phyloP scores from a whole-genome alignment of 2,329 filamentous ascomycete species.

The Berkeleyomyces rouxiae region DNA sequence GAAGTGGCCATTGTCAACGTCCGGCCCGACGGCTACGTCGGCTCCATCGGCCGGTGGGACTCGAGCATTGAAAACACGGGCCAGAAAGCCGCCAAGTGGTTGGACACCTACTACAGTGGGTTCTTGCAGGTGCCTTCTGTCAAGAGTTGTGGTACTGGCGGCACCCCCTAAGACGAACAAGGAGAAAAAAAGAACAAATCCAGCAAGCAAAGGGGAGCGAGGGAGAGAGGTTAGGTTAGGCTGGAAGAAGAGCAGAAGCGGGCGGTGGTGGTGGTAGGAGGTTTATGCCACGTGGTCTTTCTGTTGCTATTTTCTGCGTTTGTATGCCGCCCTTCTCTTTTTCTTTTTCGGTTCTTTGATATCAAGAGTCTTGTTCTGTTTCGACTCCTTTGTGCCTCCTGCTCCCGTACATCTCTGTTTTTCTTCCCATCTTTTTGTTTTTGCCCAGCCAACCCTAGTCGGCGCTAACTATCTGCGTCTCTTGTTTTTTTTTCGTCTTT shows the following conservation, averaged over 20 bases:
- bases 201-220: no score
- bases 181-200: no score
- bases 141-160: not conserved
- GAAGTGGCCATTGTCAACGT: conserved; percentile 51
- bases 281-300: no score
- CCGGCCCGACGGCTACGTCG: conserved; percentile 58
- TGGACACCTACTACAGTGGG: conserved; percentile 36
- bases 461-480: not conserved
- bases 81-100: conserved; percentile 35
- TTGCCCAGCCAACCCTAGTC: not conserved
- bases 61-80: conserved; percentile 34
- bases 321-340: not conserved
- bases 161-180: no score
- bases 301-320: no score
- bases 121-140: conserved; percentile 34
- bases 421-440: not conserved
- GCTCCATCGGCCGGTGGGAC: conserved; percentile 41
- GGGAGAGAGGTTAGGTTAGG: no score
- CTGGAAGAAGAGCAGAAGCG: no score
- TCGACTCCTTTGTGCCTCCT: not conserved
- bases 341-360: not conserved
- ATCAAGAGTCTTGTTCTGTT: not conserved
- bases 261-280: no score
- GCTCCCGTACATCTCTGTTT: not conserved
- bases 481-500: not conserved